Base-by-base conservation (phyloP, 179 eudicot species). In the Amaranthus tricolor region DNA sequence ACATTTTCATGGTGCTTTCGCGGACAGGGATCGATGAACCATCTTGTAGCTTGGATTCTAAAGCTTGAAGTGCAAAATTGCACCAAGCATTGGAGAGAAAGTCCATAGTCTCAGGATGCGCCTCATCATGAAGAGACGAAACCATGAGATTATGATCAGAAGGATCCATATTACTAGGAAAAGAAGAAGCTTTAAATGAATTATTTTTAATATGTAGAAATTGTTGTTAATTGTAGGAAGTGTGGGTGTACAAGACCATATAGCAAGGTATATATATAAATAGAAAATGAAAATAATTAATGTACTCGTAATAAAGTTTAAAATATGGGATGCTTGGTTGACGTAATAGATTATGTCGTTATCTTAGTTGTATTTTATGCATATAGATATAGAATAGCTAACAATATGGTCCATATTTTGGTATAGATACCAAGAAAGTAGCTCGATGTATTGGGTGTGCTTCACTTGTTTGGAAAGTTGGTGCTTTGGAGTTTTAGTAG, bases 71-170 rank as follows among this genome's bases (percentile, higher is more conserved):
- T 12, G 97, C 98, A 43, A 90, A 90, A 79, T 90, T 85, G 82
- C 98, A 94, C 98, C 98, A 94, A 68, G 97, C 83, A 6, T 77
- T 82, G 7, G 98, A 94, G 40, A 94, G 88, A 68, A 92, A 88
- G 78, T 94, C 98, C 96, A 92, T 84, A 6, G 97, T 86, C 79
- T 94, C 98, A 24, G 97, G 96, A 79, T 90, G 96, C 10, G 97
- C 90, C 66, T 89, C 89, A 5, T 94, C 89, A 5, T 94, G 88
- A 73, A 83, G 81, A 50, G 89, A 84, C 64, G 87, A 61, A 71
- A 63, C 66, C 83, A 68, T 81, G 72, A 31, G 3, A 31, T 31
- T 66, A 62, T 50, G 65, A 44, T 84, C 79, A 31, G 40, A 31
- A 31, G 40, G 3, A 31, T 31, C 40, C 40, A 31, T 31, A 31